Conservation (phyloP, 352 stramenopile genomes). For the Phytophthora lateralis region DNA sequence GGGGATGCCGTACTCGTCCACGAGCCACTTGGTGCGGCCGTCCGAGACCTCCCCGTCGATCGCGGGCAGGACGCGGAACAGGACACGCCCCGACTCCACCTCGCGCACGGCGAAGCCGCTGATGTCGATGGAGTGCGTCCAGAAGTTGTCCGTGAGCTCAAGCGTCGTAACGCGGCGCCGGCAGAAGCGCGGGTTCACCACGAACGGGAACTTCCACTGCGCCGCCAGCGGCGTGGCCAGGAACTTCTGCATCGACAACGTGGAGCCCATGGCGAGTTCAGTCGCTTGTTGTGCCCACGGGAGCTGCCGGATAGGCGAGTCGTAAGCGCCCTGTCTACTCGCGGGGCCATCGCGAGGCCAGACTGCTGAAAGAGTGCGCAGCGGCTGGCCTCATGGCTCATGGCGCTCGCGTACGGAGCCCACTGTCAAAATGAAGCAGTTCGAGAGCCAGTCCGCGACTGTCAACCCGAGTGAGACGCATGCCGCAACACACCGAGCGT, state of each 20-base stretch:
- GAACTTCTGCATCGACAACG: conserved; percentile 41
- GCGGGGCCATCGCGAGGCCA: not conserved
- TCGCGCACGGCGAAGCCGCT: conserved; percentile 42
- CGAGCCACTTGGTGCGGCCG: conserved; percentile 41
- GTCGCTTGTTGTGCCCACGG: not conserved
- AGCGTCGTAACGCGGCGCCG: conserved; percentile 38
- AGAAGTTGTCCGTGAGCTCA: conserved; percentile 50
- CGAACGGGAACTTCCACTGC: conserved; percentile 54
- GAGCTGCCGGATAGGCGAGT: conserved; percentile 2
- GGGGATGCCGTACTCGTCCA: conserved; percentile 47
- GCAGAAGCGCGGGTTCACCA: conserved; percentile 50
- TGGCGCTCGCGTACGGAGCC: not conserved
- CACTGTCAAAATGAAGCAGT: not conserved
- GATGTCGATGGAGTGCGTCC: conserved; percentile 35
- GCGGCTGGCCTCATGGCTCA: conserved; percentile 2
- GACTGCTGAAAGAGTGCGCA: conserved; percentile 19
- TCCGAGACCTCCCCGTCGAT: conserved; percentile 31
- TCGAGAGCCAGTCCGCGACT: conserved; percentile 10
- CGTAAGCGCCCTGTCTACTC: conserved; percentile 16
- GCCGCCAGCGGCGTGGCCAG: conserved; percentile 35
- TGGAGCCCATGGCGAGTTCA: conserved; percentile 19
- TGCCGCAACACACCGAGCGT: not conserved
- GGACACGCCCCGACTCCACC: conserved; percentile 24
- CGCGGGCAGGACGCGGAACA: conserved; percentile 39
- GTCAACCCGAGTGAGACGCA: not conserved